Base-by-base conservation (phyloP, 352 stramenopile genomes). In the Peronospora belbahrii region DNA sequence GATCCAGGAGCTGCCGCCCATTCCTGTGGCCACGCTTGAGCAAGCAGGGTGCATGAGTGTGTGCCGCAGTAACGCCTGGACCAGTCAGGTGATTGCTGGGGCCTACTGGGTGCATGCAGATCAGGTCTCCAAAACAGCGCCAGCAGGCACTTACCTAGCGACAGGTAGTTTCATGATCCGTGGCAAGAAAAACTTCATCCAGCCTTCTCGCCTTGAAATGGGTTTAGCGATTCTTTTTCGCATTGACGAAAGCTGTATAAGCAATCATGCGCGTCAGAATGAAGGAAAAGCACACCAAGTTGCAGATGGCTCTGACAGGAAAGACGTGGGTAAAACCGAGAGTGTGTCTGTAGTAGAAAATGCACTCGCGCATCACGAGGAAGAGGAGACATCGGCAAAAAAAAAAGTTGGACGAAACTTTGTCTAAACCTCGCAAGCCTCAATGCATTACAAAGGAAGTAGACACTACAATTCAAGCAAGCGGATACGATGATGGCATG, bases 21-120 rank as follows among this genome's bases (percentile, higher is more conserved):
- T 84, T 33, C 69, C 73, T 0, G 66, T 88, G 19, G 65, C 62
- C 20, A 95, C 94, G n/a, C 64, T 99, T 11, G 83, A 96, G 37
- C 92, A 99, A 59, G 95, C 96, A 35, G 95, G 94, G 0, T 96
- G 83, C 38, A 97, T 98, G 71, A 97, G 87, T 42, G 95, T 98
- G 17, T 98, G 95, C 51, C 78, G 87, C 24, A 98, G 88, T 37
- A 94, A 86, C 4, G 95, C 95, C 40, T 99, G 96, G 96, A 78
- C 62, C n/a, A 97, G 81, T 20, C 93, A 97, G 51, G 95, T 98
- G 47, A 91, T 98, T 30, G 97, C 94, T 22, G 94, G 77, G 19
- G 95, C 95, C 0, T 98, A 96, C 70, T 99, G 95, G 95, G 96
- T 99, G 17, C 83, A 98, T 66, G 91, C 95, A n/a, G 82, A 97